Evolutionary conservation across 2,329 filamentous ascomycete species (phyloP), one percentile per base, ranked within the genome.

Genomic region (Pseudocercospora vitis): DNA sequence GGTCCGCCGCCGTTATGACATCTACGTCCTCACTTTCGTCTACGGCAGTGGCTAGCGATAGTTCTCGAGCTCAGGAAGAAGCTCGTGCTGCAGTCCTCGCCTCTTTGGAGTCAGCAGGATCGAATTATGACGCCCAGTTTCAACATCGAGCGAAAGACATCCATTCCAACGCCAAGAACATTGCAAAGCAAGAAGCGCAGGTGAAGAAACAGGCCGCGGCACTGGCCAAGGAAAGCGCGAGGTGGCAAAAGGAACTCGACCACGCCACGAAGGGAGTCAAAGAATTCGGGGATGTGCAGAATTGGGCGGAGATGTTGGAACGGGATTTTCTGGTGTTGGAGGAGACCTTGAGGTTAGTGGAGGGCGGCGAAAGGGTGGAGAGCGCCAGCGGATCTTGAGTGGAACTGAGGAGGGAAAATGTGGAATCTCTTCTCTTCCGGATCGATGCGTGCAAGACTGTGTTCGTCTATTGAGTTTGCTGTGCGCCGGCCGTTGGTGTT

Each of bases 261-360:
- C 79, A 78, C 53, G 84, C 85, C 29, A 80, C 81, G 40, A 78
- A 79, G 60, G 79, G 79, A 65, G 74, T 92, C 55, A 91, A 91
- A 74, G 88, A 91, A 76, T 76, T 91, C 57, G 88, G 88, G 19
- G 85, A 91, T 68, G 81, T 92, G 67, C 88, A 92, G 77, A 91
- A 91, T 70, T 94, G 88, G 88, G 87, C 88, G 18, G 89, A 94
- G 78, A 83, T 91, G 73, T 76, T 92, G 65, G 88, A 72, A 57
- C 61, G 69, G 9, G 71, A 71, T 29, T 63, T 72, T 24, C 52
- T 66, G 37, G 68, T 72, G 19, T 47, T 71, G 47, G 71, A 72
- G 52, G 70, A 71, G 58, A 73, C 69, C 6, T 42, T 72, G 58
- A 58, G 69, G 40, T 59, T 70, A 21, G 69, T 58, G 7, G 69